Percentiles rank a stretch among this genome's conserved stretches.
phyloP scores from a whole-genome alignment of 495 filamentous ascomycete genomes.

The Penicillium odoratum region DNA sequence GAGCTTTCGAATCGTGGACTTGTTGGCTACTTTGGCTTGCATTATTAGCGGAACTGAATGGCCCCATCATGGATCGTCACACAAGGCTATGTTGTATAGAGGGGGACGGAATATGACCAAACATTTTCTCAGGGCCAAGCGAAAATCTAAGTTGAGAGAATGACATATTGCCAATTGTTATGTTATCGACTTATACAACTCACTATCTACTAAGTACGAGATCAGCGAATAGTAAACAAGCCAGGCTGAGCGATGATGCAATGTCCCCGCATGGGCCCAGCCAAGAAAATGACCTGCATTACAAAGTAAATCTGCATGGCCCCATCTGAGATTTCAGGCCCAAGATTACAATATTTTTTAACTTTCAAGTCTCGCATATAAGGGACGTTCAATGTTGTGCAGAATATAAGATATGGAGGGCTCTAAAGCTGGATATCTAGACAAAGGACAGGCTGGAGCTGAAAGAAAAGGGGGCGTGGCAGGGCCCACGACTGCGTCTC shows the following conservation, averaged over 20 bases:
- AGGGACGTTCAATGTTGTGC: neutral
- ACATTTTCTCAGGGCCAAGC: too few relatives aligned
- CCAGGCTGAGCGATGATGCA: constrained; percentile 8
- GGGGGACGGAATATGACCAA: too few relatives aligned
- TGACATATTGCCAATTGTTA: too few relatives aligned
- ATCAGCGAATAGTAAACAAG: neutral
- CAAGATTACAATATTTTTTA: neutral
- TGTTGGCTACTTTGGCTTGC: too few relatives aligned
- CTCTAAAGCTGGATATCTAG: constrained; percentile 22
- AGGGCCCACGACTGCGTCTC: constrained; percentile 18
- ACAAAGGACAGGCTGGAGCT: constrained; percentile 19
- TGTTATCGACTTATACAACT: too few relatives aligned
- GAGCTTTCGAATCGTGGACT: too few relatives aligned
- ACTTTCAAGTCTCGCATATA: neutral
- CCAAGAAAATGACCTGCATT: constrained; percentile 27
- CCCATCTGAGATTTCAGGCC: neutral
- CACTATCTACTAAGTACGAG: neutral
- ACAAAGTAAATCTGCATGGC: constrained; percentile 9
- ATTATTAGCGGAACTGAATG: too few relatives aligned
- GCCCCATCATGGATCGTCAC: too few relatives aligned
- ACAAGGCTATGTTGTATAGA: too few relatives aligned
- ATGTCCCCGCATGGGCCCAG: constrained; percentile 25
- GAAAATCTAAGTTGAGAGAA: too few relatives aligned
- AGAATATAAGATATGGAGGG: constrained; percentile 24
- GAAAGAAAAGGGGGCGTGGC: constrained; percentile 7